A percentile compares a stretch with the other conserved stretches of the same genome.
These are phyloP conservation scores for Neopestalotiopsis rosae DNA, from an alignment of 2,329 filamentous ascomycete species.

Conservation along the genomic window DNA sequence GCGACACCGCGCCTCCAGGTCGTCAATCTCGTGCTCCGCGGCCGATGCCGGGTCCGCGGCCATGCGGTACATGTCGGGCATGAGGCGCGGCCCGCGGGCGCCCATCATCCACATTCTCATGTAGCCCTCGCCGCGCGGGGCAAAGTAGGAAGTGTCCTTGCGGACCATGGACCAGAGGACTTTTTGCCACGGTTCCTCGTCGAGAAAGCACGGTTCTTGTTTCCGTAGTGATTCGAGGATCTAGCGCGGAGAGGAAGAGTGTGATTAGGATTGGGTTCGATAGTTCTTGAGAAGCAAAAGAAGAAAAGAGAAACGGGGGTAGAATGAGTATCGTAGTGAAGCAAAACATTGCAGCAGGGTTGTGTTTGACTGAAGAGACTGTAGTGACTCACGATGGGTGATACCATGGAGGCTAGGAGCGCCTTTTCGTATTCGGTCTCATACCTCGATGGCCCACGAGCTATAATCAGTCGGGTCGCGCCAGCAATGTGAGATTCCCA, in stretches of 20 bases:
- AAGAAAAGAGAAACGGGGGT: background rate
- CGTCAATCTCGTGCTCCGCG: slow-evolving; percentile 10
- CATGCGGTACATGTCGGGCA: slow-evolving; percentile 4
- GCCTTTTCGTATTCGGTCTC: slow-evolving; percentile 22
- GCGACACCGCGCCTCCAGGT: slow-evolving; percentile 8
- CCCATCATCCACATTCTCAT: slow-evolving; percentile 15
- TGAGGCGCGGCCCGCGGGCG: slow-evolving; percentile 15
- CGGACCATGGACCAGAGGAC: slow-evolving; percentile 17
- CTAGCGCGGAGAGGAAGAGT: background rate
- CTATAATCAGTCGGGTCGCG: slow-evolving; percentile 22
- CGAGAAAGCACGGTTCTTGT: slow-evolving; percentile 23
- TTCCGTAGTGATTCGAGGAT: slow-evolving; percentile 18
- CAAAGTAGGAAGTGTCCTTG: background rate
- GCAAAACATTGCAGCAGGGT: background rate
- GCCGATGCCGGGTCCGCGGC: background rate
- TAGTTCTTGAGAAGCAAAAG: background rate
- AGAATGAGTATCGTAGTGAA: background rate
- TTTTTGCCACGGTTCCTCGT: slow-evolving; percentile 22
- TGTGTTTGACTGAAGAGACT: no score
- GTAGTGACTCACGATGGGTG: slow-evolving; percentile 16
- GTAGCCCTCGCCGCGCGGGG: slow-evolving; percentile 15
- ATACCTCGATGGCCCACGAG: slow-evolving; percentile 22
- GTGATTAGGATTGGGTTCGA: background rate
- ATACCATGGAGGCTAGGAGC: slow-evolving; percentile 17
- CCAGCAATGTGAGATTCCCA: slow-evolving; percentile 23